Conservation (phyloP, 176 grass and related monocot species). For the Miscanthus lutarioriparius region DNA sequence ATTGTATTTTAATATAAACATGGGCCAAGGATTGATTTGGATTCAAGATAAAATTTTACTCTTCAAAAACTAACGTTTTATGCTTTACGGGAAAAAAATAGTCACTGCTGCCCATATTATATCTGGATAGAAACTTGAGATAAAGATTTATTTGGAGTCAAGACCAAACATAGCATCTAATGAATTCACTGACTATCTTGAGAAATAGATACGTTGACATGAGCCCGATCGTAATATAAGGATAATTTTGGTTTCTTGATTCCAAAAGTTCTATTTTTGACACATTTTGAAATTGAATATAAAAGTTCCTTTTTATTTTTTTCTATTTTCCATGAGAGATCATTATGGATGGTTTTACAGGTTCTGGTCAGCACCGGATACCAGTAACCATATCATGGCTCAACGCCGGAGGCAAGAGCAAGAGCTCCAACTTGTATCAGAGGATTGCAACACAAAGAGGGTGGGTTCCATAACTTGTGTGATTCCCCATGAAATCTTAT, state of each 20-base stretch:
- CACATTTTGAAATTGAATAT: slow-evolving; percentile 4
- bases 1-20: slow-evolving; percentile 26
- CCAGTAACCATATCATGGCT: slow-evolving; percentile 61
- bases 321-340: slow-evolving; percentile 15
- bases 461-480: slow-evolving; percentile 34
- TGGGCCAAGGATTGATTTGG: background rate
- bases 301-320: slow-evolving; percentile 15
- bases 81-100: background rate
- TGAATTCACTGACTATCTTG: background rate
- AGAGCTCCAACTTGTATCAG: slow-evolving; percentile 62
- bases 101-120: background rate
- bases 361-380: slow-evolving; percentile 67
- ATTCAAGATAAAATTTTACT: background rate
- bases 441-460: slow-evolving; percentile 74
- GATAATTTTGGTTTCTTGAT: slow-evolving; percentile 19
- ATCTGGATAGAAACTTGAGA: background rate
- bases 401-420: slow-evolving; percentile 57
- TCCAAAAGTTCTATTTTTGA: background rate
- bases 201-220: background rate
- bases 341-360: slow-evolving; percentile 43
- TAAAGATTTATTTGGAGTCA: background rate
- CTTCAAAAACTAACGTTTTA: background rate
- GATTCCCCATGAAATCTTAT: background rate
- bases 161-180: background rate
- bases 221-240: background rate